These are phyloP conservation scores for Saccharomyces paradoxus DNA, from an alignment of 805 yeast genomes.

Conservation along the genomic window DNA sequence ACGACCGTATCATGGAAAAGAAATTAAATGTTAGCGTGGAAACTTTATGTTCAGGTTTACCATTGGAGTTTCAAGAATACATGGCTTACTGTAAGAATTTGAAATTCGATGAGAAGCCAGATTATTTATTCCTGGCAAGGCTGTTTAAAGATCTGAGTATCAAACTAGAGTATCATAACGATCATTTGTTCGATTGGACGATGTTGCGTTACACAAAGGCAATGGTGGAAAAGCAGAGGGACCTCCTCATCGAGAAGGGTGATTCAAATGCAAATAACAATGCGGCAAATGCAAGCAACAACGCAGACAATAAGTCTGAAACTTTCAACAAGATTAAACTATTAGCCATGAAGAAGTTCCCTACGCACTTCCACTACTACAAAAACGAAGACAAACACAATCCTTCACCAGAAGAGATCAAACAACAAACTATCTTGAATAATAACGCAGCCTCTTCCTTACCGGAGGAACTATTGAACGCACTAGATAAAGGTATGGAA, in stretches of 20 bases:
- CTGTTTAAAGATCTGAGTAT: conserved; percentile 84
- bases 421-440: conserved; percentile 23
- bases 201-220: conserved; percentile 38
- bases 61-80: conserved; percentile 82
- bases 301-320: conserved; percentile 17
- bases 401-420: conserved; percentile 29
- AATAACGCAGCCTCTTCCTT: conserved; percentile 21
- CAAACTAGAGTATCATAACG: conserved; percentile 85
- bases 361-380: conserved; percentile 31
- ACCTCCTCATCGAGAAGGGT: conserved; percentile 6
- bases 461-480: conserved; percentile 22
- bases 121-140: conserved; percentile 81
- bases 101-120: conserved; percentile 95
- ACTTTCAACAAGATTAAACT: conserved; percentile 27
- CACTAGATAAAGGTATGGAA: conserved; percentile 27
- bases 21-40: conserved; percentile 88
- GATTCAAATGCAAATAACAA: conserved; percentile 4
- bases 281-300: conserved; percentile 1
- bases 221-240: conserved; percentile 28
- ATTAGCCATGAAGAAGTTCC: conserved; percentile 29
- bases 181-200: conserved; percentile 97
- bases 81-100: conserved; percentile 84
- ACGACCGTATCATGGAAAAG: conserved; percentile 93
- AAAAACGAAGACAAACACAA: conserved; percentile 23
- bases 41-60: conserved; percentile 86